These are phyloP conservation scores for Chalciporus chontae DNA, from an alignment of 768 basidiomycete genomes.

Conservation along the genomic window DNA sequence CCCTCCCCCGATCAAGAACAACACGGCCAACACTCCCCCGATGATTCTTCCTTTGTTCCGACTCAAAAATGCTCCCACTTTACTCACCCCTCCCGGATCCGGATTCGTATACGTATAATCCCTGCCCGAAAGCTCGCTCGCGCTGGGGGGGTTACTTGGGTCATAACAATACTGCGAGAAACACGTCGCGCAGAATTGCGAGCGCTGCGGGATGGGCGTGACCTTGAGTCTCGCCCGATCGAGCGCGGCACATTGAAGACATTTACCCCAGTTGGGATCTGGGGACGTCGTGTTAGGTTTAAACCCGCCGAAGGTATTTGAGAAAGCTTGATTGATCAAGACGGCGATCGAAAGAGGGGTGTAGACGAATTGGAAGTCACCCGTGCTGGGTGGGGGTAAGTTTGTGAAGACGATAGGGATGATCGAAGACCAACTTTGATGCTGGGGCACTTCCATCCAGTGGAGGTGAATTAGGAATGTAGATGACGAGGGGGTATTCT, in stretches of 20 bases:
- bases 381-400: constrained; percentile 38
- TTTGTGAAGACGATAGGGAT: neutral
- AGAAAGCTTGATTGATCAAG: constrained; percentile 60
- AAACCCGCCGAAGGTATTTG: constrained; percentile 57
- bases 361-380: constrained; percentile 61
- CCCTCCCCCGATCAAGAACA: constrained; percentile 37
- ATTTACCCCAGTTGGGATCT: constrained; percentile 52
- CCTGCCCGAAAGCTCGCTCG: constrained; percentile 36
- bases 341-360: constrained; percentile 47
- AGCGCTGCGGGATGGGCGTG: constrained; percentile 35
- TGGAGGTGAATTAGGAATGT: constrained; percentile 77
- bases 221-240: constrained; percentile 49
- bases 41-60: constrained; percentile 46
- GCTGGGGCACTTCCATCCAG: constrained; percentile 56
- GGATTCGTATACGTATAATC: constrained; percentile 50
- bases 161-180: constrained; percentile 57
- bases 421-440: constrained; percentile 47
- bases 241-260: constrained; percentile 61
- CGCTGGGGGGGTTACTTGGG: constrained; percentile 58
- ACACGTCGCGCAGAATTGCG: constrained; percentile 54
- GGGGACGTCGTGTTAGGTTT: constrained; percentile 52
- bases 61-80: constrained; percentile 42
- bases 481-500: constrained; percentile 66
- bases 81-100: constrained; percentile 46
- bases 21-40: constrained; percentile 43